A percentile compares a stretch with the other conserved stretches of the same genome.
Conservation (phyloP, 2,329 filamentous ascomycete species). For the Clonostachys rosea region DNA sequence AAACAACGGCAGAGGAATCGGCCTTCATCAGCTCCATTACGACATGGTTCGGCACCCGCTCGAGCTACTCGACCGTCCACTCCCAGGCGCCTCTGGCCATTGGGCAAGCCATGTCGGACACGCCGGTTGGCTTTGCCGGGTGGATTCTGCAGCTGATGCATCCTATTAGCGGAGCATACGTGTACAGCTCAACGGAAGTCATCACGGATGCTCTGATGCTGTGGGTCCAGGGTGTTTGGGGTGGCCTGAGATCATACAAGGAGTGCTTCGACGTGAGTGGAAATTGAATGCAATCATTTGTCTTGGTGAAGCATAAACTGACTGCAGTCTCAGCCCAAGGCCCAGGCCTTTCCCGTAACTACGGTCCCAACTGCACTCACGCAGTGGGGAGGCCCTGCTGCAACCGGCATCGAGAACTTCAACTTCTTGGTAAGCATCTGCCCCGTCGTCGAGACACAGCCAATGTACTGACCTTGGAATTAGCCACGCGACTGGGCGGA, state of each 20-base stretch:
- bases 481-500: neutral
- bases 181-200: conserved; percentile 1
- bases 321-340: too few species aligned
- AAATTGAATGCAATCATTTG: too few species aligned
- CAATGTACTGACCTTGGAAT: neutral
- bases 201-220: conserved; percentile 2
- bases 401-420: too few species aligned
- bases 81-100: conserved; percentile 1
- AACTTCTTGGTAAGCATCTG: too few species aligned
- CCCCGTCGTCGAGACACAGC: too few species aligned
- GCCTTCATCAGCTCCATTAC: neutral
- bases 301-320: too few species aligned
- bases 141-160: conserved; percentile 4
- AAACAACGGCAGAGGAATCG: conserved; percentile 1
- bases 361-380: too few species aligned
- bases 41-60: neutral
- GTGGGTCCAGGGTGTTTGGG: conserved; percentile 1
- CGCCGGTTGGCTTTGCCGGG: conserved; percentile 2
- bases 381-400: too few species aligned
- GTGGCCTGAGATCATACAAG: conserved; percentile 3
- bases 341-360: too few species aligned
- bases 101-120: conserved; percentile 1
- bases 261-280: conserved; percentile 1
- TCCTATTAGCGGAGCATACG: conserved; percentile 1
- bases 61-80: neutral